These are phyloP conservation scores for Clavariopsis aquatica DNA, from an alignment of 495 filamentous ascomycete genomes.

Conservation along the genomic window DNA sequence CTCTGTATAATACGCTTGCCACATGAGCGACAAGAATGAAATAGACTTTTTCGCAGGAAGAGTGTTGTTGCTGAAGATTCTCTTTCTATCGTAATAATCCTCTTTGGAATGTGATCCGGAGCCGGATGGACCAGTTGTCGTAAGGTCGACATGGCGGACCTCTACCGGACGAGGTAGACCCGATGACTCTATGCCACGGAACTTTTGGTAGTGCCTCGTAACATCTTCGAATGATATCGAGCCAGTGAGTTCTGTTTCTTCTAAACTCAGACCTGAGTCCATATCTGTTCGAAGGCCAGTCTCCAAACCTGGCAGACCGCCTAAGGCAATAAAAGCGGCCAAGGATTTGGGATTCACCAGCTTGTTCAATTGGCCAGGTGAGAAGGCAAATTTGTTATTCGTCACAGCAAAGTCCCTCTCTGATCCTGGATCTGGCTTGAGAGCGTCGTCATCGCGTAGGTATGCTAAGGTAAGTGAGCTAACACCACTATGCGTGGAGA, in stretches of 20 bases:
- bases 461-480: conserved; percentile 13
- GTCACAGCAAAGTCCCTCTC: conserved; percentile 71
- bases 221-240: conserved; percentile 69
- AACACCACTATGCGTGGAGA: conserved; percentile 16
- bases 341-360: conserved; percentile 82
- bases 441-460: conserved; percentile 55
- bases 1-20: conserved; percentile 76
- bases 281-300: conserved; percentile 73
- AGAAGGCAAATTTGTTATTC: conserved; percentile 79
- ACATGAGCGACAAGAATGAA: conserved; percentile 69
- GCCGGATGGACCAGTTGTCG: conserved; percentile 39
- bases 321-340: conserved; percentile 72
- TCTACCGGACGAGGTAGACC: conserved; percentile 26
- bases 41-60: conserved; percentile 73
- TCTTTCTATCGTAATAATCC: conserved; percentile 61
- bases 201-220: conserved; percentile 26
- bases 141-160: conserved; percentile 34
- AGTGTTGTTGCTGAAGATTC: conserved; percentile 68
- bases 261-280: conserved; percentile 67
- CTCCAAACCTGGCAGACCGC: conserved; percentile 73
- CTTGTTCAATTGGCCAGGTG: conserved; percentile 78
- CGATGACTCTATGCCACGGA: conserved; percentile 11
- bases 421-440: conserved; percentile 67
- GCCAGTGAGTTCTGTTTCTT: conserved; percentile 67
- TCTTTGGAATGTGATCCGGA: conserved; percentile 43